Evolutionary conservation across 331 rosid genomes (phyloP).

Genomic region (Dryas integrifolia): DNA sequence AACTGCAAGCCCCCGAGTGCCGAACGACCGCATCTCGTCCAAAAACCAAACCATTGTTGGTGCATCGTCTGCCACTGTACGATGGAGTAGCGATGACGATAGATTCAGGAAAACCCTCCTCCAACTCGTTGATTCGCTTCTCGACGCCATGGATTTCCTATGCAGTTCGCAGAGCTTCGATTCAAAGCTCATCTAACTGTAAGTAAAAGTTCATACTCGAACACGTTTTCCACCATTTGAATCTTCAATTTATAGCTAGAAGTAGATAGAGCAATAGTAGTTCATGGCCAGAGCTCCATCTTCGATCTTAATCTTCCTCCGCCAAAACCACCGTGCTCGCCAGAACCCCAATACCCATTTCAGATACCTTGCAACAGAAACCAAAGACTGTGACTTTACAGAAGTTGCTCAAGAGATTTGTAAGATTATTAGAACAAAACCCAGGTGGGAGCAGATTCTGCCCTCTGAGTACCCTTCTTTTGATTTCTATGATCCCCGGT

Average conservation of each 20-base stretch:
- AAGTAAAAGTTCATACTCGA: background rate
- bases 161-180: background rate
- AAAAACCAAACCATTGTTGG: background rate
- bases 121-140: background rate
- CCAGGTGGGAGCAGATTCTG: slow-evolving; percentile 69
- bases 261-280: background rate
- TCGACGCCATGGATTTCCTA: background rate
- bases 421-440: slow-evolving; percentile 48
- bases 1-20: background rate
- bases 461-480: slow-evolving; percentile 55
- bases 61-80: too few relatives aligned
- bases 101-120: background rate
- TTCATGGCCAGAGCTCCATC: slow-evolving; percentile 32
- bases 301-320: slow-evolving; percentile 26
- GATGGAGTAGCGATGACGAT: too few relatives aligned
- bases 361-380: slow-evolving; percentile 39
- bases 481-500: slow-evolving; percentile 50
- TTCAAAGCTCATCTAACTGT: background rate
- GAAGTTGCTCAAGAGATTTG: slow-evolving; percentile 45
- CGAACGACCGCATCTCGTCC: background rate
- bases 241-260: background rate
- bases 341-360: slow-evolving; percentile 30
- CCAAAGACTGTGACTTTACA: slow-evolving; percentile 34
- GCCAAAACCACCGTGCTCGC: slow-evolving; percentile 26
- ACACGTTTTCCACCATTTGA: background rate